A percentile compares a stretch with the other conserved stretches of the same genome.
phyloP scores from a whole-genome alignment of 164 flowering plant species.

The Chimonanthus salicifolius region DNA sequence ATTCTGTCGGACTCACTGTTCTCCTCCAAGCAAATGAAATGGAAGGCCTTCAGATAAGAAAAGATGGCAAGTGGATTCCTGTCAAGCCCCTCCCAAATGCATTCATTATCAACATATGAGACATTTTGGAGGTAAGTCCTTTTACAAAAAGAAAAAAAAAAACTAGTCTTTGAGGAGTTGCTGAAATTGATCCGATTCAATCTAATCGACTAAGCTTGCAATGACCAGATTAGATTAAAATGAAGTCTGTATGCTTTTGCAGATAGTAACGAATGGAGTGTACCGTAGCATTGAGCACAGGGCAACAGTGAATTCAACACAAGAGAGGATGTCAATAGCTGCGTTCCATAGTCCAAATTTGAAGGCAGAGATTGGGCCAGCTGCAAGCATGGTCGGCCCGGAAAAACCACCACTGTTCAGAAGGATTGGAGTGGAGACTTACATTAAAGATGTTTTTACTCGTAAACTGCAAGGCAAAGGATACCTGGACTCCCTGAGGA shows the following conservation, averaged over 20 bases:
- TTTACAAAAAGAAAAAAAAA: too few species aligned
- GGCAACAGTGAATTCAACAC: constrained; percentile 21
- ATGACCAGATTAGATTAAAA: not conserved
- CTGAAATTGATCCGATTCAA: too few species aligned
- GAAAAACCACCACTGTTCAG: constrained; percentile 24
- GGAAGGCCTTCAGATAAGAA: constrained; percentile 39
- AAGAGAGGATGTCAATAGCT: constrained; percentile 38
- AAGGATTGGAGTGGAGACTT: constrained; percentile 16
- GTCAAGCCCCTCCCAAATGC: constrained; percentile 34
- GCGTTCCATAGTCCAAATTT: constrained; percentile 28
- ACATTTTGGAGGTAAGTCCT: constrained; percentile 36
- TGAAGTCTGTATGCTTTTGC: not conserved
- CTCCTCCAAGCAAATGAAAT: constrained; percentile 38
- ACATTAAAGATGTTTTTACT: constrained; percentile 3
- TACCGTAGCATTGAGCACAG: constrained; percentile 37
- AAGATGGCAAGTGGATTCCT: constrained; percentile 40
- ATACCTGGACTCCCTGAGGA: constrained; percentile 1
- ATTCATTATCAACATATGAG: constrained; percentile 41
- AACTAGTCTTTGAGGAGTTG: not conserved
- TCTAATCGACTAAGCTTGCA: not conserved
- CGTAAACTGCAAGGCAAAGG: constrained; percentile 2
- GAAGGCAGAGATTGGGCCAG: constrained; percentile 27
- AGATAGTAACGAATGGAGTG: constrained; percentile 39
- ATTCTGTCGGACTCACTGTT: constrained; percentile 34
- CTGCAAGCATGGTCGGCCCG: constrained; percentile 6